phyloP scores from a whole-genome alignment of 169 alveolate genomes.

The Plasmodium coatneyi region DNA sequence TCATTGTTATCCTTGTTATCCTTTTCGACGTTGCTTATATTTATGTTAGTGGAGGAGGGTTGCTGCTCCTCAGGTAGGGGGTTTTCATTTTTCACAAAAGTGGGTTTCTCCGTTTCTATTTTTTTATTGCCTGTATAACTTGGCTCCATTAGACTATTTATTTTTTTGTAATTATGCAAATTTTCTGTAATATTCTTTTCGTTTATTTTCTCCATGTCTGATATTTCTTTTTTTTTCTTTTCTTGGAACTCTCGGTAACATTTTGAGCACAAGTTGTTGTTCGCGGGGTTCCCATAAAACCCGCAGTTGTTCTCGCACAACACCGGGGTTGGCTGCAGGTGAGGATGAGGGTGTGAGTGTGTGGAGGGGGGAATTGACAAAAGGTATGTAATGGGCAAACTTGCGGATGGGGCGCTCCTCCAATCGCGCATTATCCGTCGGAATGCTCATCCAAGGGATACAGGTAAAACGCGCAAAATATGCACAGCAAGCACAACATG shows the following conservation, averaged over 20 bases:
- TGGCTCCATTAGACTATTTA: constrained; percentile 27
- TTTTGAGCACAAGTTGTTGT: constrained; percentile 91
- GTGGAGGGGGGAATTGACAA: not conserved
- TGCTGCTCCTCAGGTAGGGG: not conserved
- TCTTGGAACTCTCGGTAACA: constrained; percentile 90
- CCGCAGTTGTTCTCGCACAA: constrained; percentile 92
- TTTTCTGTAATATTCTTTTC: constrained; percentile 35
- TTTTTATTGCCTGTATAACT: constrained; percentile 4
- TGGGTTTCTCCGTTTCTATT: not conserved
- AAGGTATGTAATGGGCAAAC: not conserved
- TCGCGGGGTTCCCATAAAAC: constrained; percentile 93
- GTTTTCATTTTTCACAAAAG: not conserved
- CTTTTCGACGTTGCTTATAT: not conserved
- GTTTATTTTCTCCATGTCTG: constrained; percentile 33
- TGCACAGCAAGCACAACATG: not conserved
- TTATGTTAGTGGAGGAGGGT: not conserved
- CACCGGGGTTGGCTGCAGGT: constrained; percentile 82
- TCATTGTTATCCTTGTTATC: not conserved
- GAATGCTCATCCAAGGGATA: not conserved
- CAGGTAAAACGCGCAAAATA: not conserved
- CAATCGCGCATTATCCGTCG: not conserved
- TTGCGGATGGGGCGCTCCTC: not conserved
- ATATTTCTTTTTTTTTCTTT: constrained; percentile 73
- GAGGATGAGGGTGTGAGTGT: no score
- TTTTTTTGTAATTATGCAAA: not conserved